These are phyloP conservation scores for Curvularia sp. DNA, from an alignment of 2,329 filamentous ascomycete species.

Conservation along the genomic window DNA sequence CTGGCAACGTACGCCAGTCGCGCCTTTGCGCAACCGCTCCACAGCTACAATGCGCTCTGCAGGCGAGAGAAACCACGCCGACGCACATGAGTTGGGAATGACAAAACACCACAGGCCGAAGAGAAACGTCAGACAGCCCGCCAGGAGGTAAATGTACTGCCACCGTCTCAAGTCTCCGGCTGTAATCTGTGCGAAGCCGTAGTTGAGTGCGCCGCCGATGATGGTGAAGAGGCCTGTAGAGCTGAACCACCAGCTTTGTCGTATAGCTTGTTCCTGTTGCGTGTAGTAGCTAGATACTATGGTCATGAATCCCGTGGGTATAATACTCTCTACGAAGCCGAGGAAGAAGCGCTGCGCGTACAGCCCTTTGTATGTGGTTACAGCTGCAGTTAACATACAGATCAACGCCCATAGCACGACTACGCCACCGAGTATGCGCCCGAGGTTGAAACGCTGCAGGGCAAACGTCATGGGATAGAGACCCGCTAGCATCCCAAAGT, in stretches of 20 bases:
- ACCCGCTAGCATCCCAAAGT: constrained; percentile 79
- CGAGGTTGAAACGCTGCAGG: constrained; percentile 71
- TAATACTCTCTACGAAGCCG: constrained; percentile 63
- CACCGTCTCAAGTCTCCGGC: constrained; percentile 58
- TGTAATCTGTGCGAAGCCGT: constrained; percentile 50
- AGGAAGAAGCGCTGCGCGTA: constrained; percentile 64
- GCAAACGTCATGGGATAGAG: constrained; percentile 76
- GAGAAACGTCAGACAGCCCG: constrained; percentile 60
- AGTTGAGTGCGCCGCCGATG: constrained; percentile 44
- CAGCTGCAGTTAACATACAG: constrained; percentile 73
- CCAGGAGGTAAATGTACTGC: constrained; percentile 74
- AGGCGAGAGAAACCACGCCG: constrained; percentile 71
- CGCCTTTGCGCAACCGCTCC: constrained; percentile 56
- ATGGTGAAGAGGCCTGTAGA: constrained; percentile 57
- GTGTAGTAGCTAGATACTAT: constrained; percentile 56
- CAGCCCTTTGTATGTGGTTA: constrained; percentile 68
- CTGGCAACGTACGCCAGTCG: constrained; percentile 61
- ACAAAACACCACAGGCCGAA: constrained; percentile 73
- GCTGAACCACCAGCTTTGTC: constrained; percentile 71
- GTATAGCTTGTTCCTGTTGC: constrained; percentile 55
- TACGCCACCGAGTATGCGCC: constrained; percentile 68
- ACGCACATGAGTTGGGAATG: constrained; percentile 70
- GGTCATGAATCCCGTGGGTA: constrained; percentile 65
- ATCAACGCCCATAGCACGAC: constrained; percentile 72
- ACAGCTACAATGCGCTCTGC: constrained; percentile 67